These are phyloP conservation scores for Kregervanrija pseudodelftensis DNA, from an alignment of 805 yeast genomes.

Conservation along the genomic window DNA sequence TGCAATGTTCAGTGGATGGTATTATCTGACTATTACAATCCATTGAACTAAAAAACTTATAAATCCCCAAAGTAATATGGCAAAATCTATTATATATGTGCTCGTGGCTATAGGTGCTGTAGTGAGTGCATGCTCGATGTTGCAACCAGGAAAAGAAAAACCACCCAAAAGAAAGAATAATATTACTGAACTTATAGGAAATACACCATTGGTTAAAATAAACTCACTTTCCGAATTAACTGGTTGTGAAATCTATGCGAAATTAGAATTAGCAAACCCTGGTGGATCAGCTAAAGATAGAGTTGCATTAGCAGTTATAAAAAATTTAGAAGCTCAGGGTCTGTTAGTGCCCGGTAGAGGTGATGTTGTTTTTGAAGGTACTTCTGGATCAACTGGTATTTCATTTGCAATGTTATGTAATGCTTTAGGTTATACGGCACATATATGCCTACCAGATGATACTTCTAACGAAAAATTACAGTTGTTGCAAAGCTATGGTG, in stretches of 20 bases:
- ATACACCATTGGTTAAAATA: conserved; percentile 77
- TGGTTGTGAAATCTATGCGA: conserved; percentile 81
- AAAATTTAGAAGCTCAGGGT: conserved; percentile 57
- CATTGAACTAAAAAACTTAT: too few relatives aligned
- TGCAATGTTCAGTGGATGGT: too few relatives aligned
- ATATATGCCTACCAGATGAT: conserved; percentile 92
- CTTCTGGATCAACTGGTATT: conserved; percentile 95
- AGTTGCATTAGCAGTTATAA: conserved; percentile 79
- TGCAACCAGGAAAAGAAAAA: not conserved
- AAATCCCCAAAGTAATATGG: not conserved
- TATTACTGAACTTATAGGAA: conserved; percentile 64
- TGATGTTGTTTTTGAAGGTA: conserved; percentile 85
- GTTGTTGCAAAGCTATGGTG: conserved; percentile 69
- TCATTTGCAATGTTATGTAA: conserved; percentile 87
- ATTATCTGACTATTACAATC: not conserved
- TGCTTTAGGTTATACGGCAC: conserved; percentile 82
- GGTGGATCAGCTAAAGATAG: conserved; percentile 96
- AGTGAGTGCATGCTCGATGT: conserved; percentile 4
- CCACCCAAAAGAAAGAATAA: conserved; percentile 13
- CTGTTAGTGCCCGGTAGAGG: conserved; percentile 50
- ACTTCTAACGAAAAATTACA: conserved; percentile 79
- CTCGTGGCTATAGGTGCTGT: conserved; percentile 3
- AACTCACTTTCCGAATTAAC: conserved; percentile 64
- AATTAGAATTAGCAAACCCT: conserved; percentile 78
- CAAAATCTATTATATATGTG: conserved; percentile 3